Base-by-base conservation (phyloP, 2,329 filamentous ascomycete genomes). In the Elsinoe perseae region DNA sequence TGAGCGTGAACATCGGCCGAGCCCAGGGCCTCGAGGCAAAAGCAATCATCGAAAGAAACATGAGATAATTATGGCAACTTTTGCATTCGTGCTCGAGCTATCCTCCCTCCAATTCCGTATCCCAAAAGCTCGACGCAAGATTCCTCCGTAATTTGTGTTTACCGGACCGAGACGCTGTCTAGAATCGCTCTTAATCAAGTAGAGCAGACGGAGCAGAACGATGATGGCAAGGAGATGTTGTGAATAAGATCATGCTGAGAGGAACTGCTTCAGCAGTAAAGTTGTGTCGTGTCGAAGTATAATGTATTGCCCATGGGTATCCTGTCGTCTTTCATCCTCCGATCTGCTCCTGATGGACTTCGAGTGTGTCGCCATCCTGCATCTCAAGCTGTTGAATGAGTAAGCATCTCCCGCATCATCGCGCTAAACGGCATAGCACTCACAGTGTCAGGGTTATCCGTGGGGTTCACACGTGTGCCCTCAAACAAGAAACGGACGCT, bases 291-390 rank as follows among this genome's bases (percentile, higher is more conserved):
- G 20, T 14, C n/a, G 48, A 3, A n/a, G 27, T 50, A 27, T 6
- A 10, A 14, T 16, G 25, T 16, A 8, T 36, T 34, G 28, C 14
- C 20, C 25, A 23, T 32, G 44, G n/a, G 9, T 18, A 20, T 28
- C 38, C 20, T 18, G n/a, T 36, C 18, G 4, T 28, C 23, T 21
- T 20, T 54, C 66, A 73, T 59, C 91, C 92, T 59, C 93, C 93
- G 60, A 97, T 93, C 75, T 98, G 93, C 72, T 98, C 93, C 72
- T 97, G 93, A 71, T 97, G 92, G 23, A 98, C 93, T 69, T 98
- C 93, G 23, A 98, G 84, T 1, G 89, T 95, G 68, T 98, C 93
- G 32, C 93, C 92, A 64, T 98, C 93, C 62, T 84, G 78, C 93
- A 98, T 98, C 60, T 97, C 93, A 56, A 97, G 85, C 93, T 97